A percentile compares a stretch with the other conserved stretches of the same genome.
Evolutionary conservation across 768 basidiomycete genomes (phyloP).

Genomic region (Pisolithus tinctorius): DNA sequence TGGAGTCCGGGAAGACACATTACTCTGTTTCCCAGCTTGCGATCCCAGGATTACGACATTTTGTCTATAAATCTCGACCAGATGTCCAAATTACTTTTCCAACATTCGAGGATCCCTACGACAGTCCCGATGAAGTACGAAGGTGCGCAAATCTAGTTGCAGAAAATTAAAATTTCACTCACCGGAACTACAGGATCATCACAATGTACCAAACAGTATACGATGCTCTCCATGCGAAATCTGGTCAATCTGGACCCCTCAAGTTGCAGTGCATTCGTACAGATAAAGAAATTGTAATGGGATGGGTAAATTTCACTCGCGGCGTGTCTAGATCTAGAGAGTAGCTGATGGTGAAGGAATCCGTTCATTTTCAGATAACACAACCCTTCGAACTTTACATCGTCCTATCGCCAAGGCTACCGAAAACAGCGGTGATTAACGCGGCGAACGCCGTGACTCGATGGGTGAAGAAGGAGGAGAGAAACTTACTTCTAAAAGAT

Average conservation of each 20-base stretch:
- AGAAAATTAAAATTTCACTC: not conserved
- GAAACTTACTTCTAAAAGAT: conserved; percentile 72
- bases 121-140: conserved; percentile 47
- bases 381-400: conserved; percentile 91
- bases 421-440: conserved; percentile 82
- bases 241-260: conserved; percentile 70
- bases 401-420: conserved; percentile 70
- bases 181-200: conserved; percentile 47
- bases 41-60: conserved; percentile 90
- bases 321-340: not conserved
- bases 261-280: conserved; percentile 87
- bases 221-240: conserved; percentile 86
- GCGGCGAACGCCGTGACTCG: conserved; percentile 85
- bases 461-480: conserved; percentile 91
- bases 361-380: conserved; percentile 56
- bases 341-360: not conserved
- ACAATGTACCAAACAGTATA: conserved; percentile 86
- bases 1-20: conserved; percentile 44
- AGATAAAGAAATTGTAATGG: conserved; percentile 83
- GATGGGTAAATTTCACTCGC: conserved; percentile 64
- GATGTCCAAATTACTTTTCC: conserved; percentile 89
- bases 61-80: conserved; percentile 85
- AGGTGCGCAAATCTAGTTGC: conserved; percentile 36
- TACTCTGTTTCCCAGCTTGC: conserved; percentile 70
- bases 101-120: conserved; percentile 81